Conservation (phyloP, 129 eudicot genomes). For the Cynara cardunculus region DNA sequence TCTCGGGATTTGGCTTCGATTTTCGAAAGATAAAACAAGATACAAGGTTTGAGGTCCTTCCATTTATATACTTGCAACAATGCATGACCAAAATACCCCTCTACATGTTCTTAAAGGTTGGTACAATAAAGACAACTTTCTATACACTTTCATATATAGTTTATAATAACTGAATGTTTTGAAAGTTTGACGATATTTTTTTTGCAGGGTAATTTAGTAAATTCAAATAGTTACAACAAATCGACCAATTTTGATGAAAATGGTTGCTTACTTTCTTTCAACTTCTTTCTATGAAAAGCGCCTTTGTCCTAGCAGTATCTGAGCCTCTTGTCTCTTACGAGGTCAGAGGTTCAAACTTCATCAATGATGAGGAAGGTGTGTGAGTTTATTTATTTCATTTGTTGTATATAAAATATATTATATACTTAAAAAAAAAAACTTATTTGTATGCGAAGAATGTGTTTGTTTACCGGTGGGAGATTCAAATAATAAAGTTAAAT, state of each 20-base stretch:
- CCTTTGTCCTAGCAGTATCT: no score
- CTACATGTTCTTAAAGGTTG: conserved; percentile 13
- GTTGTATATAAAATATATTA: no score
- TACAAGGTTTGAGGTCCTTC: neutral
- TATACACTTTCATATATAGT: neutral
- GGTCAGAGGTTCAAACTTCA: no score
- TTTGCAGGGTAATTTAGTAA: neutral
- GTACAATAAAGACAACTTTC: neutral
- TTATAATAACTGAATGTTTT: neutral
- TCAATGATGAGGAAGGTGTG: no score
- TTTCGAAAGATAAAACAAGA: neutral
- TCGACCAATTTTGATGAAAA: neutral
- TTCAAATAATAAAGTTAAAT: no score
- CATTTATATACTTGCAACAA: conserved; percentile 24
- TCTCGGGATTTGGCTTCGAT: neutral
- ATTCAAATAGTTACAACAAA: neutral
- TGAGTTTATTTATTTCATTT: no score
- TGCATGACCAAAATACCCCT: neutral
- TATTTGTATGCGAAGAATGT: neutral
- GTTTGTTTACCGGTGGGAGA: neutral
- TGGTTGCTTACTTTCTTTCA: neutral
- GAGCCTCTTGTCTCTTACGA: no score
- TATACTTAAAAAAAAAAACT: no score
- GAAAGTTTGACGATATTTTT: neutral
- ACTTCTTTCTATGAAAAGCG: no score